phyloP scores from a whole-genome alignment of 1,139 yeast genomes.

The Pneumocystis carinii region DNA sequence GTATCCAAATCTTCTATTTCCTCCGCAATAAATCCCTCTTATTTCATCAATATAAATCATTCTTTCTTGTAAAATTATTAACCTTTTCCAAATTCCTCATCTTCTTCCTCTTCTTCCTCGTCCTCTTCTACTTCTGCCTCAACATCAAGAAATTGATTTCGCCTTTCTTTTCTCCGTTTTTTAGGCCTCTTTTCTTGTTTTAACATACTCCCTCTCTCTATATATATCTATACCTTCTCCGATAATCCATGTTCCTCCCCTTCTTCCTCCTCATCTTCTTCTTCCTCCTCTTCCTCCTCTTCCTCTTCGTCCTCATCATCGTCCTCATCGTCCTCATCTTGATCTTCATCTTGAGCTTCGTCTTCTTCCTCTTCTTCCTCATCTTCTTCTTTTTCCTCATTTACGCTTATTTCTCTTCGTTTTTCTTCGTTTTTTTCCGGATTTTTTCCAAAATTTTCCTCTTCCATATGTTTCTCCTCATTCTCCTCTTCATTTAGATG shows the following conservation, averaged over 20 bases:
- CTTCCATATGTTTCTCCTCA: slow-evolving; percentile 6
- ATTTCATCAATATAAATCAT: slow-evolving; percentile 21
- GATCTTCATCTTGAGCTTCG: slow-evolving; percentile 17
- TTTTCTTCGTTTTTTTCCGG: slow-evolving; percentile 9
- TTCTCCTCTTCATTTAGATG: not conserved
- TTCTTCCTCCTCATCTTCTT: slow-evolving; percentile 23
- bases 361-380: slow-evolving; percentile 22
- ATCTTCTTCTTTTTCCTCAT: slow-evolving; percentile 19
- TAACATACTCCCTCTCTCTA: slow-evolving; percentile 29
- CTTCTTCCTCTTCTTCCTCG: slow-evolving; percentile 89
- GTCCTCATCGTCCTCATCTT: slow-evolving; percentile 1
- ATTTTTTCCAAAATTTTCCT: not conserved
- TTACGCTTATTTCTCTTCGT: slow-evolving; percentile 12
- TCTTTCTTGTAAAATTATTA: slow-evolving; percentile 23
- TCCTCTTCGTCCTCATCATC: slow-evolving; percentile 4
- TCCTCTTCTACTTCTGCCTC: slow-evolving; percentile 99
- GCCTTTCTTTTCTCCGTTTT: slow-evolving; percentile 51
- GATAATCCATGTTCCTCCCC: slow-evolving; percentile 9
- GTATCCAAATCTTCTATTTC: slow-evolving; percentile 31
- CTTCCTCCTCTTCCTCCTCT: slow-evolving; percentile 19
- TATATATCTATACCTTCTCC: slow-evolving; percentile 19
- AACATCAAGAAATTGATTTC: slow-evolving; percentile 88
- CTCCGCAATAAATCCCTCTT: slow-evolving; percentile 49
- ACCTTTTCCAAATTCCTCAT: slow-evolving; percentile 78
- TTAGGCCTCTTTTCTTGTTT: slow-evolving; percentile 39